Percentiles rank a stretch among this genome's conserved stretches.
These are phyloP conservation scores for Chloridella minuta DNA, from an alignment of 352 stramenopile species.

Conservation along the genomic window DNA sequence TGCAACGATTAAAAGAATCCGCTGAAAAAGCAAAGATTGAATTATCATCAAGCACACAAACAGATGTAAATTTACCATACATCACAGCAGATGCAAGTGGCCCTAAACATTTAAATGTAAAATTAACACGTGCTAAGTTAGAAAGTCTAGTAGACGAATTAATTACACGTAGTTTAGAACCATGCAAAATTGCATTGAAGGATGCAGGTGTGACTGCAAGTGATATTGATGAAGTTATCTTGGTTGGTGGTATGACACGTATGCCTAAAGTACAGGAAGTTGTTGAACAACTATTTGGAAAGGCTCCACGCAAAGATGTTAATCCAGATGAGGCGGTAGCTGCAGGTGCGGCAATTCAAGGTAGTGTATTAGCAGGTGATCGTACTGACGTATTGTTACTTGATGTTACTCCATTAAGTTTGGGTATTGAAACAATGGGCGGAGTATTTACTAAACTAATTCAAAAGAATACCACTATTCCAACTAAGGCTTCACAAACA, in stretches of 20 bases:
- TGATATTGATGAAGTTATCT: conserved; percentile 81
- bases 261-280: conserved; percentile 61
- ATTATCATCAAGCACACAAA: conserved; percentile 69
- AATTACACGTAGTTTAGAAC: conserved; percentile 61
- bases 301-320: neutral
- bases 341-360: conserved; percentile 10
- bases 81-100: conserved; percentile 79
- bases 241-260: conserved; percentile 85
- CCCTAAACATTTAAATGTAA: conserved; percentile 90
- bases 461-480: conserved; percentile 56
- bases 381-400: conserved; percentile 66
- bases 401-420: conserved; percentile 73
- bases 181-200: conserved; percentile 52
- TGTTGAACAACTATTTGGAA: no score
- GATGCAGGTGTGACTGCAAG: conserved; percentile 48
- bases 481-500: conserved; percentile 38
- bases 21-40: conserved; percentile 77
- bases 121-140: conserved; percentile 59
- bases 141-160: conserved; percentile 64
- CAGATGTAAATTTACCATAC: conserved; percentile 72
- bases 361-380: conserved; percentile 13
- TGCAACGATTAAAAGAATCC: conserved; percentile 66
- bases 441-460: conserved; percentile 83
- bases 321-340: neutral
- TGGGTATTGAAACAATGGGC: conserved; percentile 82